These are phyloP conservation scores for Blastosporella zonata DNA, from an alignment of 1,284 basidiomycete genomes.

Conservation along the genomic window DNA sequence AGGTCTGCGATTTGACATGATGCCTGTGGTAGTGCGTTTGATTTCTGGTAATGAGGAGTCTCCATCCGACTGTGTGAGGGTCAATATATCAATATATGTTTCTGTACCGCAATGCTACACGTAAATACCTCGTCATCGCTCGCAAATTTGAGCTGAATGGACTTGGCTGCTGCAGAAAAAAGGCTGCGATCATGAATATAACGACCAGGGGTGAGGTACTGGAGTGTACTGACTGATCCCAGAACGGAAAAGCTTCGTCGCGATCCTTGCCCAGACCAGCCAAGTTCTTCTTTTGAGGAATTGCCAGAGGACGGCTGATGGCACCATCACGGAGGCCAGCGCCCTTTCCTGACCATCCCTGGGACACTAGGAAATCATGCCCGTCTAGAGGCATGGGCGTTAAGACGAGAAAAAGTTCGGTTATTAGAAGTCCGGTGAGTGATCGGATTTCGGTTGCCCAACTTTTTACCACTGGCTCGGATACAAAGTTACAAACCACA, in stretches of 20 bases:
- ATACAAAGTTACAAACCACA: neutral
- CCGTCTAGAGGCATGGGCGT: constrained; percentile 69
- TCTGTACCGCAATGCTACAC: constrained; percentile 16
- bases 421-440: neutral
- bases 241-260: constrained; percentile 92
- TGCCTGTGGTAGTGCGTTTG: constrained; percentile 70
- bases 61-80: constrained; percentile 16
- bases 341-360: constrained; percentile 88
- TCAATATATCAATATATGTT: constrained; percentile 24
- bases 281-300: constrained; percentile 82
- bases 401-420: neutral
- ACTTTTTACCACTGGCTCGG: too few species aligned
- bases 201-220: neutral
- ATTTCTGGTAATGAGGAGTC: constrained; percentile 28
- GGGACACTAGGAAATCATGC: constrained; percentile 72
- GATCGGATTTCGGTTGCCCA: neutral
- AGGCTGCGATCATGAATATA: constrained; percentile 46
- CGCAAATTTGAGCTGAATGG: constrained; percentile 67
- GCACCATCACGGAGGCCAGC: constrained; percentile 68
- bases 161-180: constrained; percentile 73
- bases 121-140: constrained; percentile 40
- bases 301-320: constrained; percentile 68
- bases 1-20: constrained; percentile 71
- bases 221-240: constrained; percentile 73
- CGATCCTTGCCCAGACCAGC: constrained; percentile 86